Evolutionary conservation across 1,284 basidiomycete species (phyloP), one percentile per base, ranked within the genome.

Genomic region (Microbotryum silenes-acaulis): DNA sequence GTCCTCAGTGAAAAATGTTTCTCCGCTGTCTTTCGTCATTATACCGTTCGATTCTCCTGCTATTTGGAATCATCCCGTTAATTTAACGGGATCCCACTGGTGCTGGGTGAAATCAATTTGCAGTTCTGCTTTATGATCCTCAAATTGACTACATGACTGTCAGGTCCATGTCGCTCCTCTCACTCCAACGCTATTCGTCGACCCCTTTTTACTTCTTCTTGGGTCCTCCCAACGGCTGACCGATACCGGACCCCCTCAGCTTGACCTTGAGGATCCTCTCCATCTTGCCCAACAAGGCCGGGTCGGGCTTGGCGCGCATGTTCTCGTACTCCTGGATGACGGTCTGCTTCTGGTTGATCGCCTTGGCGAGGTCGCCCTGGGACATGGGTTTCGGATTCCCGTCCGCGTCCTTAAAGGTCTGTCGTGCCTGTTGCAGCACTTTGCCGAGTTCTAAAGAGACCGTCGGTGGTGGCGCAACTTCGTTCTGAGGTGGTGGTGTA

Each of bases 281-380:
- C 71, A 97, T 84, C 82, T 97, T 97, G 66, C 82, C 82, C 33
- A 98, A 82, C 70, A 98, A 85, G 74, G 91, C 88, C 51, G 89
- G 81, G 76, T 89, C 93, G 47, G 94, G 94, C 44, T 90, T 84
- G 27, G 93, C 94, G 75, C 86, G 88, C 60, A 89, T 86, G 23
- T 67, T 69, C 56, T 72, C 71, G 65, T 72, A 93, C 70, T 97
- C 93, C 74, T 89, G 86, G 37, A 93, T 79, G 51, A 93, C 81
- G 50, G 87, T 87, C 44, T 85, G 86, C 76, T 91, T 91, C 80
- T 92, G 89, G 75, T 93, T 94, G 74, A 91, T 84, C 79, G 88
- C 89, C 75, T 88, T 87, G 7, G 91, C 96, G 29, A 97, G 80
- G 64, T 97, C 94, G 78, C 96, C 97, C 77, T 98, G 94, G 12